Percentiles rank a stretch among this genome's conserved stretches.
Evolutionary conservation across 331 rosid species (phyloP).

Genomic region (Ulmus americana): DNA sequence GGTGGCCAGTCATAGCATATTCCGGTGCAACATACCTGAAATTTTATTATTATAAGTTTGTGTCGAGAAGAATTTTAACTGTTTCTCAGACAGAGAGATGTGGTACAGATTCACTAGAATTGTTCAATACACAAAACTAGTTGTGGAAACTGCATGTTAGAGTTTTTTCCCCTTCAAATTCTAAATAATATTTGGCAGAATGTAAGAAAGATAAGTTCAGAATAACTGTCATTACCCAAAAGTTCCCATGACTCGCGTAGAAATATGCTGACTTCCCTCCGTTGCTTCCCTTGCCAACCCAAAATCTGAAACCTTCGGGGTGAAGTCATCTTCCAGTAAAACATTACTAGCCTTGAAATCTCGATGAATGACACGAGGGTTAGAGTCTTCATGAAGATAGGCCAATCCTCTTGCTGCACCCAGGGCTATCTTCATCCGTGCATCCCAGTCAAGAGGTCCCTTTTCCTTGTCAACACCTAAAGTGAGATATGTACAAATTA

Average conservation of each 20-base stretch:
- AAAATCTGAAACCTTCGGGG: slow-evolving; percentile 94
- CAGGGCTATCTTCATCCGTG: slow-evolving; percentile 78
- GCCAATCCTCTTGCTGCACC: slow-evolving; percentile 99
- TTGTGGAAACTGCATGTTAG: no score
- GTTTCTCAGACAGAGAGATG: no score
- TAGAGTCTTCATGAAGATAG: slow-evolving; percentile 96
- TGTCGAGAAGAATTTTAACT: slow-evolving; percentile 3
- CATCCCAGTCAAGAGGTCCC: slow-evolving; percentile 87
- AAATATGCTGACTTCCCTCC: slow-evolving; percentile 75
- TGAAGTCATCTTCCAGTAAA: slow-evolving; percentile 80
- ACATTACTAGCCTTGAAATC: slow-evolving; percentile 94
- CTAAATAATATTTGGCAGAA: not conserved
- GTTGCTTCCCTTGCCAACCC: slow-evolving; percentile 98
- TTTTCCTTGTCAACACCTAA: slow-evolving; percentile 67
- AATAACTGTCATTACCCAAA: slow-evolving; percentile 56
- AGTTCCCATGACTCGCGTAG: slow-evolving; percentile 96
- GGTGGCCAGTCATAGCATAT: slow-evolving; percentile 99
- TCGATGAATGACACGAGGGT: slow-evolving; percentile 88
- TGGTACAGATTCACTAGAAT: no score
- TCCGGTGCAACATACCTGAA: slow-evolving; percentile 94
- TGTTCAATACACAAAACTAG: no score
- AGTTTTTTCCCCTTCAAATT: no score
- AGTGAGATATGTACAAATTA: slow-evolving; percentile 17
- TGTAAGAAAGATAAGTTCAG: not conserved
- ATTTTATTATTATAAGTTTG: slow-evolving; percentile 10